Conservation (phyloP, 2,329 filamentous ascomycete genomes). For the Hortaea werneckii region DNA sequence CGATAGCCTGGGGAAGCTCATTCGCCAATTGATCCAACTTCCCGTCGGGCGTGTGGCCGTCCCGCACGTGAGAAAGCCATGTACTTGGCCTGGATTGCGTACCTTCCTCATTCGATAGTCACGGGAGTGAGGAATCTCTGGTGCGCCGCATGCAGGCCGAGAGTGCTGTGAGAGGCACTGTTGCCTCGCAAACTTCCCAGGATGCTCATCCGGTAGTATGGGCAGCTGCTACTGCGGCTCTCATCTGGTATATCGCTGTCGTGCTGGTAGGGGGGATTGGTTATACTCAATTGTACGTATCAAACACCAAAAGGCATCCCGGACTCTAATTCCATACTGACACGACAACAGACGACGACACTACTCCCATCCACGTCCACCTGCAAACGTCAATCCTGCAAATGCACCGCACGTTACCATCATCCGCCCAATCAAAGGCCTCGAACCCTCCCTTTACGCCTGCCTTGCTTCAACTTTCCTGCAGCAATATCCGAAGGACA, state of each 20-base stretch:
- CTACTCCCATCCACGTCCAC: slow-evolving; percentile 36
- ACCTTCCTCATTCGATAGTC: background rate
- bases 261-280: slow-evolving; percentile 48
- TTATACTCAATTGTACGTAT: slow-evolving; percentile 47
- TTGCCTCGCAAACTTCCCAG: background rate
- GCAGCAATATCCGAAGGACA: slow-evolving; percentile 68
- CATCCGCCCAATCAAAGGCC: slow-evolving; percentile 84
- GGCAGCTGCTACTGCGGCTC: slow-evolving; percentile 17
- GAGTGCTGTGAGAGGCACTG: background rate
- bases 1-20: too few species aligned
- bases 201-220: slow-evolving; percentile 13
- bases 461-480: slow-evolving; percentile 79
- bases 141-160: background rate
- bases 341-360: slow-evolving; percentile 40
- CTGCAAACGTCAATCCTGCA: slow-evolving; percentile 15
- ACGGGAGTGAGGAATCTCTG: too few species aligned
- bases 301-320: background rate
- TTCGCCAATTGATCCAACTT: too few species aligned
- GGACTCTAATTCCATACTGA: slow-evolving; percentile 1
- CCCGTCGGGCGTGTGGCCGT: too few species aligned
- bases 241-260: slow-evolving; percentile 36
- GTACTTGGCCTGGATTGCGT: background rate
- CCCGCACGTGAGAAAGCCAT: too few species aligned
- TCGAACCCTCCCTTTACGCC: slow-evolving; percentile 83
- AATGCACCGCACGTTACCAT: slow-evolving; percentile 74